phyloP scores from a whole-genome alignment of 2,329 filamentous ascomycete species.

The Pezicula carpinea region DNA sequence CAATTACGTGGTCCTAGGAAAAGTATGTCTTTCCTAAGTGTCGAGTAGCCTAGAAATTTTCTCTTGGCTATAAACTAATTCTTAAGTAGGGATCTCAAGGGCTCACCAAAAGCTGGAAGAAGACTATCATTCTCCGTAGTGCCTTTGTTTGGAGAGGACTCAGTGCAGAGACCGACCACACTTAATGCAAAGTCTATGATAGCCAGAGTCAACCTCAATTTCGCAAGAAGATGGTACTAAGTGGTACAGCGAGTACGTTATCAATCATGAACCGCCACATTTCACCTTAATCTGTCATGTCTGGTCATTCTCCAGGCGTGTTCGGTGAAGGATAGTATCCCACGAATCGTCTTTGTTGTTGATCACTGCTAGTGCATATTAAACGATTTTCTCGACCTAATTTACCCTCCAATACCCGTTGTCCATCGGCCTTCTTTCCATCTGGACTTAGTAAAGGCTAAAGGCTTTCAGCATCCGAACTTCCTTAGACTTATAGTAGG shows the following conservation, averaged over 20 bases:
- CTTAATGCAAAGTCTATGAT: not conserved
- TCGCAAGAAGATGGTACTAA: not conserved
- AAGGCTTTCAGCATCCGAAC: constrained; percentile 1
- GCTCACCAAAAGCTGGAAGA: not conserved
- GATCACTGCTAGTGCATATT: constrained; percentile 1
- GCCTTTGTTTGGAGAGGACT: not conserved
- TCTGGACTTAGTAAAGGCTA: not conserved
- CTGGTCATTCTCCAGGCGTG: not conserved
- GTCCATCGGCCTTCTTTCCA: constrained; percentile 4
- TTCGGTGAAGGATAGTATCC: not conserved
- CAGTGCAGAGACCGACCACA: not conserved
- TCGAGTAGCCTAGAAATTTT: too few relatives aligned
- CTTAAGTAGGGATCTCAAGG: not conserved
- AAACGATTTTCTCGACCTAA: constrained; percentile 2
- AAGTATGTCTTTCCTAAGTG: not conserved
- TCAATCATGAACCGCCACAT: not conserved
- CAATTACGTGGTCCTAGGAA: constrained; percentile 1
- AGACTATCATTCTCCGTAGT: not conserved
- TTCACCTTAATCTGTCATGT: not conserved
- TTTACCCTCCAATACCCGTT: constrained; percentile 3
- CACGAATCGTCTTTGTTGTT: not conserved
- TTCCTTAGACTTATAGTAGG: constrained; percentile 3
- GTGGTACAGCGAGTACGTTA: not conserved
- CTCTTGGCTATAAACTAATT: too few relatives aligned
- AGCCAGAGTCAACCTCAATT: not conserved